These are phyloP conservation scores for Zygosaccharomyces sapae DNA, from an alignment of 1,139 yeast genomes.

Conservation along the genomic window DNA sequence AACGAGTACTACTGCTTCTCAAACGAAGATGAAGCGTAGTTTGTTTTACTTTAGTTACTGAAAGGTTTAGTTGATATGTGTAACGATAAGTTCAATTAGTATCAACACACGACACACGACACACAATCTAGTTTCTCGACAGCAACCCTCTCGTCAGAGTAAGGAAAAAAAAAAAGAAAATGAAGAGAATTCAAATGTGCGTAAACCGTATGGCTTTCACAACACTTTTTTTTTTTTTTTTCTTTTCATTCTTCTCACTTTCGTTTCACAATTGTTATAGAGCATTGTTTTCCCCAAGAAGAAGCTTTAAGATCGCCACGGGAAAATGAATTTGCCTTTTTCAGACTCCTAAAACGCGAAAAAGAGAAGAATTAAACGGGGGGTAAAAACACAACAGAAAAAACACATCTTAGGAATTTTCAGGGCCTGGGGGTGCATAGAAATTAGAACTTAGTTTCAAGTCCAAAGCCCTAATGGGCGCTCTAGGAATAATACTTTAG, in stretches of 20 bases:
- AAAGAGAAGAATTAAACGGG: background rate
- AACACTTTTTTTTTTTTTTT: background rate
- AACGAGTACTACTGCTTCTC: background rate
- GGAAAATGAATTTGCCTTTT: background rate
- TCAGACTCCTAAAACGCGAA: background rate
- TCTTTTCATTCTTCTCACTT: slow-evolving; percentile 1
- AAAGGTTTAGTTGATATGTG: background rate
- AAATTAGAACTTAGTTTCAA: no score
- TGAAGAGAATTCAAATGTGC: slow-evolving; percentile 57
- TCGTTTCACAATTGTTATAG: slow-evolving; percentile 3
- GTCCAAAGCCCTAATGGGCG: no score
- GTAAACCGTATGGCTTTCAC: slow-evolving; percentile 58
- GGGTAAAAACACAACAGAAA: background rate
- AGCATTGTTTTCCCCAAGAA: slow-evolving; percentile 1
- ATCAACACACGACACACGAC: slow-evolving; percentile 3
- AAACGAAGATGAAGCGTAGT: slow-evolving; percentile 3
- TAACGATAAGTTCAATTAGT: slow-evolving; percentile 2
- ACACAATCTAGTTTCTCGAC: background rate
- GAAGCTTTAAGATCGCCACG: background rate
- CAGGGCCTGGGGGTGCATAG: background rate
- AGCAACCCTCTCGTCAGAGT: background rate
- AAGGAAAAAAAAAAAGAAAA: background rate
- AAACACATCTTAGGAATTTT: background rate
- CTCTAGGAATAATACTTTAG: no score
- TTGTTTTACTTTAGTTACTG: background rate